Percentiles rank a stretch among this genome's conserved stretches.
phyloP scores from a whole-genome alignment of 2,329 filamentous ascomycete genomes.

The Colletotrichum liaoningense region DNA sequence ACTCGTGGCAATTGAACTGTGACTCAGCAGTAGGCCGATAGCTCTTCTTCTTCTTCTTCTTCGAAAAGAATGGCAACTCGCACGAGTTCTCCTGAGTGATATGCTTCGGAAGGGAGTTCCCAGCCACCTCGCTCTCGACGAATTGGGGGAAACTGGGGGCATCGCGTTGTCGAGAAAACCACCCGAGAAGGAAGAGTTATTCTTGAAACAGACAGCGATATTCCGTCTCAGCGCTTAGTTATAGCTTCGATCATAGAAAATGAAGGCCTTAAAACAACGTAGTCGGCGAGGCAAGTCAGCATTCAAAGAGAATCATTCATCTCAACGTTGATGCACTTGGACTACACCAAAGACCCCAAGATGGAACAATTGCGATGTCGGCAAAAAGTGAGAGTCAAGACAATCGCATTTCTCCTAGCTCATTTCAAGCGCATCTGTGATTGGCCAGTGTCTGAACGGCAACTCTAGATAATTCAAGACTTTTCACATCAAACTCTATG shows the following conservation, averaged over 20 bases:
- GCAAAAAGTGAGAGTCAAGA: slow-evolving; percentile 4
- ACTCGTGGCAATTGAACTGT: not conserved
- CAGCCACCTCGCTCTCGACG: not conserved
- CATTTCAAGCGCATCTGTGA: slow-evolving; percentile 11
- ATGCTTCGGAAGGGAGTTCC: not conserved
- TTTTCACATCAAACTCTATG: slow-evolving; percentile 5
- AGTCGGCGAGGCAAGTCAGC: not conserved
- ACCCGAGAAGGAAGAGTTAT: not conserved
- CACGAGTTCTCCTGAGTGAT: not conserved
- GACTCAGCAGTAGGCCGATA: not conserved
- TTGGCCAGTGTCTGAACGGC: not conserved
- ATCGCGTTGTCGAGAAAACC: not conserved
- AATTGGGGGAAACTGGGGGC: not conserved
- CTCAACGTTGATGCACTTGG: not conserved
- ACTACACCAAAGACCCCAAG: not conserved
- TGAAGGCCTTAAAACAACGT: not conserved
- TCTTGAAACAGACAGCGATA: not conserved
- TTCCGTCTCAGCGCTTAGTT: not conserved
- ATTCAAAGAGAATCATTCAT: not conserved
- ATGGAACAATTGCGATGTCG: slow-evolving; percentile 23
- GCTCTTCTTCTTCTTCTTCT: not conserved
- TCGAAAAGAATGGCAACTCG: not conserved
- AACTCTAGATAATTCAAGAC: not conserved
- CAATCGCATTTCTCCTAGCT: not conserved
- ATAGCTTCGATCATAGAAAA: not conserved